phyloP scores from a whole-genome alignment of 768 basidiomycete species.

The Podaxis rugospora region DNA sequence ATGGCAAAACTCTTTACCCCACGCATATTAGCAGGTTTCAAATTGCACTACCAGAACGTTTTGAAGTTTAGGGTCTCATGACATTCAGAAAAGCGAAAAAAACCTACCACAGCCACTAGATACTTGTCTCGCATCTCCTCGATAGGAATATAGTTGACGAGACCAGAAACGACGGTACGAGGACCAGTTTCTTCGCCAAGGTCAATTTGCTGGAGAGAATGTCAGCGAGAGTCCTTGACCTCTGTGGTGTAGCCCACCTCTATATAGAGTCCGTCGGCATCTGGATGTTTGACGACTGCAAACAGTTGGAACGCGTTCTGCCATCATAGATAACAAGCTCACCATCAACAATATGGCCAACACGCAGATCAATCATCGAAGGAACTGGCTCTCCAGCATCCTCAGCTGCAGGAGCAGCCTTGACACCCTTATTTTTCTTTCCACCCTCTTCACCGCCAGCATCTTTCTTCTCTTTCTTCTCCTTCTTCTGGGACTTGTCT shows the following conservation, averaged over 20 bases:
- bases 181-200: constrained; percentile 94
- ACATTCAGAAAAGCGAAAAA: background rate
- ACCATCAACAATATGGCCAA: constrained; percentile 92
- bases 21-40: constrained; percentile 96
- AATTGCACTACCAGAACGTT: constrained; percentile 58
- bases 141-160: constrained; percentile 94
- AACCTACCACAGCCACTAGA: constrained; percentile 77
- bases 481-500: constrained; percentile 40
- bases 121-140: constrained; percentile 86
- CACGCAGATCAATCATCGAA: constrained; percentile 95
- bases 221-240: constrained; percentile 4
- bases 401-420: constrained; percentile 38
- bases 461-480: constrained; percentile 55
- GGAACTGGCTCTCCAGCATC: constrained; percentile 84
- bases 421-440: constrained; percentile 40
- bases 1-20: constrained; percentile 98
- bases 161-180: constrained; percentile 92
- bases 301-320: constrained; percentile 1
- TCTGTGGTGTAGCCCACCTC: constrained; percentile 48
- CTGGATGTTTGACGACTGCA: constrained; percentile 91
- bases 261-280: constrained; percentile 96
- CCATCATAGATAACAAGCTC: constrained; percentile 19
- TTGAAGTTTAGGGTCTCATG: background rate
- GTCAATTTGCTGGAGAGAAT: constrained; percentile 76
- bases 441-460: constrained; percentile 26